These are phyloP conservation scores for Aspergillus quadrilineatus DNA, from an alignment of 2,329 filamentous ascomycete genomes.

Conservation along the genomic window DNA sequence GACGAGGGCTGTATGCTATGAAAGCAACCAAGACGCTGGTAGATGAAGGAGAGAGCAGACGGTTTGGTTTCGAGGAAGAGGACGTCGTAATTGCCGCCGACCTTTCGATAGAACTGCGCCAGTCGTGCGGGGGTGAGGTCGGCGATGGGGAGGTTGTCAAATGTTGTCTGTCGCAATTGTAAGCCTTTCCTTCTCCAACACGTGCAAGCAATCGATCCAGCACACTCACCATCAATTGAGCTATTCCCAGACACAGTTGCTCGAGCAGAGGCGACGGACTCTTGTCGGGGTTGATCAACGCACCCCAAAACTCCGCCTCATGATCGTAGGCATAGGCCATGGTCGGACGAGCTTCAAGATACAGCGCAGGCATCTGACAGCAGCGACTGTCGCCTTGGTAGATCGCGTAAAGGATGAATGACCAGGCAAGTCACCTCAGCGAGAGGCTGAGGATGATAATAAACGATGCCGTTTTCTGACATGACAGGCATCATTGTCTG, in stretches of 20 bases:
- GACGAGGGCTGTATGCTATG: conserved; percentile 75
- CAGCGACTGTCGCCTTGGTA: conserved; percentile 16
- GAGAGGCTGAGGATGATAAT: not conserved
- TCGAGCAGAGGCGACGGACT: conserved; percentile 66
- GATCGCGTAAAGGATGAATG: not conserved
- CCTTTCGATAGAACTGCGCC: conserved; percentile 72
- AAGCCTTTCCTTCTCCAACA: not conserved
- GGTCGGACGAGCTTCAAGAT: conserved; percentile 20
- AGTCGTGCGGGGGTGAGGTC: conserved; percentile 65
- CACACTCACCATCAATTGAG: conserved; percentile 65
- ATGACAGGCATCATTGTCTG: conserved; percentile 16
- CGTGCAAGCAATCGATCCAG: not conserved
- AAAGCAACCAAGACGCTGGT: conserved; percentile 85
- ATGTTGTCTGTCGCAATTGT: conserved; percentile 24
- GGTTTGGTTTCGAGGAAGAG: conserved; percentile 76
- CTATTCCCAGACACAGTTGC: conserved; percentile 67
- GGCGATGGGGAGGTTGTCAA: conserved; percentile 33
- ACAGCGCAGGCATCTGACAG: conserved; percentile 19
- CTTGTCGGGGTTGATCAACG: conserved; percentile 66
- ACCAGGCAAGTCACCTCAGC: not conserved
- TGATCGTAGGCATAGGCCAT: conserved; percentile 32
- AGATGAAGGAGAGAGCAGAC: conserved; percentile 82
- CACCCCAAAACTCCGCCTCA: conserved; percentile 54
- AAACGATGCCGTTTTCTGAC: not conserved
- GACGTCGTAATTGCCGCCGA: conserved; percentile 73